Base-by-base conservation (phyloP, 139 green algal species). In the Nannochloris sp. region DNA sequence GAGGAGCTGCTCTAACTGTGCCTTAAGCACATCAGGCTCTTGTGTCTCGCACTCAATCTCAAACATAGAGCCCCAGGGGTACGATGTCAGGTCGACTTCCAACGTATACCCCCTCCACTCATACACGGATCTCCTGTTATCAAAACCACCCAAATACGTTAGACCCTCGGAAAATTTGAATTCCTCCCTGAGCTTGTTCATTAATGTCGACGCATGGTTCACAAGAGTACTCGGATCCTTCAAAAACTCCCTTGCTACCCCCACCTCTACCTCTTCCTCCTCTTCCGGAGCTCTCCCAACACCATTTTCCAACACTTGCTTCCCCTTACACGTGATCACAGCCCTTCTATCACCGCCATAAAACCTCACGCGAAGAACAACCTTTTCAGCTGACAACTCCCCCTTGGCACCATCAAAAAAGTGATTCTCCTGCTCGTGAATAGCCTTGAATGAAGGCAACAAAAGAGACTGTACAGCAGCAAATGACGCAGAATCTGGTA, bases 61-160 rank as follows among this genome's bases (percentile, higher is more conserved):
- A 56, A 89, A 94, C 68, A 91, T 48, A 1, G 82, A 94, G 53
- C 89, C 89, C 72, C 84, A 90, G 16, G 87, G 79, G 69, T 85
- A 96, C 16, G 45, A 56, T 3, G 91, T 97, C 50, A 94, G 76
- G 53, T 97, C 91, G 53, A 97, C 71, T 74, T 97, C 91, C 51
- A 97, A 66, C 12, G 72, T 75, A 60, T 89, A 76, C 2, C 82
- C 86, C 49, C 87, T 72, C 85, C 86, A 97, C 1, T 71, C 56
- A 59, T 77, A 87, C 56, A 88, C 88, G 9, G 79, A 64, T 29
- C 91, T 79, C n/a, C 79, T 60, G 75, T 97, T 97, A 28, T 71
- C 51, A 69, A 97, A 97, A 2, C 91, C 91, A 6, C 91, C 91
- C 50, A 97, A 76, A 59, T 76, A 81, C 17, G 83, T 60, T 20